Evolutionary conservation across 2,329 filamentous ascomycete species (phyloP), one percentile per base, ranked within the genome.

Genomic region (Chaetomiaceae sp.): DNA sequence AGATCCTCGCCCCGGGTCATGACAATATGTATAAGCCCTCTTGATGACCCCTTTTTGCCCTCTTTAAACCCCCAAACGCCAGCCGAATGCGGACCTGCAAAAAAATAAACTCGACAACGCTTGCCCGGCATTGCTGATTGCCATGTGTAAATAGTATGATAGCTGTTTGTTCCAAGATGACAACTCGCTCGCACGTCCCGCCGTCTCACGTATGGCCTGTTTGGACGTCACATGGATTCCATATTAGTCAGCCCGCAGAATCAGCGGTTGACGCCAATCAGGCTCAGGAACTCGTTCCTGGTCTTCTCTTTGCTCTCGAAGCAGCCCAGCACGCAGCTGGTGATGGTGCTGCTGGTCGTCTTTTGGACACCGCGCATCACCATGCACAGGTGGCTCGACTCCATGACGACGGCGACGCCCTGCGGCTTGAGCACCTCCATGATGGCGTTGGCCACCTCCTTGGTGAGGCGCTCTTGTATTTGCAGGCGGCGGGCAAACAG

Each of bases 311-410:
- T 89, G 54, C 85, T 85, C 65, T 96, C 85, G 77, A 99, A 95
- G 63, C 90, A 91, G 34, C 93, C 93, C n/a, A 97, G 80, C 71
- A 99, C 95, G 67, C 92, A 97, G 73, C 90, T 96, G 16, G 93
- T 99, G 33, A 95, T 93, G 6, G 93, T 97, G 16, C 81, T 86
- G 44, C 87, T 85, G 35, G 78, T 81, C 0, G 89, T 90, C 76
- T 99, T 96, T 67, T 96, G 82, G 9, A 99, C 92, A n/a, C 93
- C 93, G 41, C 93, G 83, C 91, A 96, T 97, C 14, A 96, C 90
- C 92, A 97, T 99, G 75, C 93, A 99, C 41, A 97, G 75, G 71
- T 99, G 93, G 64, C 83, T 91, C 13, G 89, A 95, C 66, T 99
- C 93, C 86, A 99, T 96, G 53, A 99, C 92, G 2, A 99, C 93